Evolutionary conservation across 106 monocot species (phyloP).

Genomic region (Dendrobium nobile): DNA sequence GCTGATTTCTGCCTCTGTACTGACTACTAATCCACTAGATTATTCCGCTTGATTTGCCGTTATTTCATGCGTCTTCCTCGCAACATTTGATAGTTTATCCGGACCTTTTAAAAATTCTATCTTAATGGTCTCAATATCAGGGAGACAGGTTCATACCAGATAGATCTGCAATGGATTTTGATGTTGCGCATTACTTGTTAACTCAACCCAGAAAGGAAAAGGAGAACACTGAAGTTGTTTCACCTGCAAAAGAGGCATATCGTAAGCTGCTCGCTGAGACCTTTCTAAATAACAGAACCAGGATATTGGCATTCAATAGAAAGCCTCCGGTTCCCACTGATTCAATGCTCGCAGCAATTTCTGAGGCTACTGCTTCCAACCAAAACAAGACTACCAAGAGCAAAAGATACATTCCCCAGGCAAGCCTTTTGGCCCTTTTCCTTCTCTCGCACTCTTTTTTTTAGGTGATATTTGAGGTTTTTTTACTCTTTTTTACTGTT

Average conservation of each 20-base stretch:
- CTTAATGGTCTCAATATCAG: slow-evolving; percentile 6
- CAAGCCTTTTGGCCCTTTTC: slow-evolving; percentile 6
- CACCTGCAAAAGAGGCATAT: slow-evolving; percentile 49
- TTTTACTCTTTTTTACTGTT: not conserved
- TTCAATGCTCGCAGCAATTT: slow-evolving; percentile 11
- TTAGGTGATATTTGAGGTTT: not conserved
- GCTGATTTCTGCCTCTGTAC: not conserved
- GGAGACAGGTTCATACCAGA: slow-evolving; percentile 69
- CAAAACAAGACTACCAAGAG: slow-evolving; percentile 27
- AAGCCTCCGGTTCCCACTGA: slow-evolving; percentile 22
- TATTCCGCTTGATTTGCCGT: not conserved
- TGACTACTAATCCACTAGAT: not conserved
- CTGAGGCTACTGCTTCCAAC: slow-evolving; percentile 15
- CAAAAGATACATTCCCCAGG: slow-evolving; percentile 58
- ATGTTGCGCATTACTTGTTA: slow-evolving; percentile 43
- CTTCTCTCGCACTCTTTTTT: not conserved
- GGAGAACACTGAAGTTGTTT: slow-evolving; percentile 28
- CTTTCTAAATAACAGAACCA: slow-evolving; percentile 26
- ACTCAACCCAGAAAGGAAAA: slow-evolving; percentile 46
- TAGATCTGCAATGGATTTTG: slow-evolving; percentile 58
- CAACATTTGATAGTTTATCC: not conserved
- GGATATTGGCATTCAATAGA: slow-evolving; percentile 51
- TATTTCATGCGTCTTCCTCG: not conserved
- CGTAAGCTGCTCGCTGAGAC: slow-evolving; percentile 38
- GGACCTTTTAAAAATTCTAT: not conserved